phyloP scores from a whole-genome alignment of 2,329 filamentous ascomycete species.

The Leptographium flavum region DNA sequence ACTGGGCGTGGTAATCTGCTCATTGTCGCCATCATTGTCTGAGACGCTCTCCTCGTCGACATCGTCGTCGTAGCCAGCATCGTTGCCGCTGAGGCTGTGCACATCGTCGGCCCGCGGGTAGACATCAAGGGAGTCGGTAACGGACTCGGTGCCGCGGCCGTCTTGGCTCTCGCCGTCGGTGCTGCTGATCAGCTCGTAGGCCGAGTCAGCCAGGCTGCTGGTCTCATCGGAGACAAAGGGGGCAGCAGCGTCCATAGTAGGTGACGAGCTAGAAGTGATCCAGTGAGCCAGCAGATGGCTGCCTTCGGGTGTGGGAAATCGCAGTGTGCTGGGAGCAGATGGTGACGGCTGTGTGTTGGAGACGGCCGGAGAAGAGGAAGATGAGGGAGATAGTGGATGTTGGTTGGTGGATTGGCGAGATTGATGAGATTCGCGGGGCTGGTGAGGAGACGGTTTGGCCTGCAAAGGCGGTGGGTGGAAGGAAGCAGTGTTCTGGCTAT shows the following conservation, averaged over 20 bases:
- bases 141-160: constrained; percentile 29
- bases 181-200: constrained; percentile 40
- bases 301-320: constrained; percentile 41
- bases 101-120: constrained; percentile 15
- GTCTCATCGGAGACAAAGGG: constrained; percentile 25
- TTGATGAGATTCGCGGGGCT: background rate
- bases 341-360: background rate
- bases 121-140: constrained; percentile 12
- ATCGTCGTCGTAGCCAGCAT: constrained; percentile 32
- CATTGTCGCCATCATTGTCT: constrained; percentile 25
- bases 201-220: constrained; percentile 38
- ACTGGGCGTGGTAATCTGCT: constrained; percentile 12
- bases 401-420: too few relatives aligned
- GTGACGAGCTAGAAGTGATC: constrained; percentile 37
- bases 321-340: constrained; percentile 18
- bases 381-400: constrained; percentile 11
- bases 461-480: constrained; percentile 3
- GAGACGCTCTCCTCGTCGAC: constrained; percentile 12
- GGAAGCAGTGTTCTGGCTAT: constrained; percentile 7
- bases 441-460: background rate
- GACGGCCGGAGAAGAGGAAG: constrained; percentile 6
- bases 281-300: constrained; percentile 43
- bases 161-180: constrained; percentile 40
- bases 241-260: constrained; percentile 23
- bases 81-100: constrained; percentile 16